These are phyloP conservation scores for Ascosphaera acerosa DNA, from an alignment of 2,329 filamentous ascomycete species.

Conservation along the genomic window DNA sequence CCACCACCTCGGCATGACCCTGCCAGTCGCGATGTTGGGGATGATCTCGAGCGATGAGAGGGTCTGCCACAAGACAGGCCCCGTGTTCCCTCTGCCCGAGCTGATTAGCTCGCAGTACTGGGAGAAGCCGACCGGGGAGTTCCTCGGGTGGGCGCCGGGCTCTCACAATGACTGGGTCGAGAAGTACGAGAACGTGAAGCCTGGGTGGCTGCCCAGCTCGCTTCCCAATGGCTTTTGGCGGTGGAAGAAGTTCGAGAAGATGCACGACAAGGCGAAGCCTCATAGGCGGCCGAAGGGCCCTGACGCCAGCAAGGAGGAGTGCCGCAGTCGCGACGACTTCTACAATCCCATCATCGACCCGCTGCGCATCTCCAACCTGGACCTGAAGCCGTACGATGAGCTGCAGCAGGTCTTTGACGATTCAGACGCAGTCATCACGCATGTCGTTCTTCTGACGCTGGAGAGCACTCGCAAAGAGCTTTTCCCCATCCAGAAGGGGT, in stretches of 20 bases:
- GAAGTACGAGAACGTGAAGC: slow-evolving; percentile 3
- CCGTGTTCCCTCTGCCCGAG: slow-evolving; percentile 8
- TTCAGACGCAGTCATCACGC: slow-evolving; percentile 9
- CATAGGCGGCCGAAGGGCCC: neutral
- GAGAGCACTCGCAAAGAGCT: slow-evolving; percentile 12
- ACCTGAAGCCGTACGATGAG: slow-evolving; percentile 9
- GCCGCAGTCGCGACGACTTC: slow-evolving; percentile 3
- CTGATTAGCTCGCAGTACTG: slow-evolving; percentile 9
- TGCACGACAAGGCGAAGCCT: neutral
- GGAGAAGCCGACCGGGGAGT: slow-evolving; percentile 9
- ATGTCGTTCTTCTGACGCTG: slow-evolving; percentile 11
- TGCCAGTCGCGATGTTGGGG: slow-evolving; percentile 9
- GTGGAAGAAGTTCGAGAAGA: slow-evolving; percentile 6
- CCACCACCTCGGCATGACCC: slow-evolving; percentile 10
- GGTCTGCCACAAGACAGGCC: slow-evolving; percentile 1
- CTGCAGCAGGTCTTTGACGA: slow-evolving; percentile 8
- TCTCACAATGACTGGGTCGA: slow-evolving; percentile 3
- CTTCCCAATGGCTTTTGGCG: slow-evolving; percentile 10
- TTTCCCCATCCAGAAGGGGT: slow-evolving; percentile 10
- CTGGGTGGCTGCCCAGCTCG: slow-evolving; percentile 8
- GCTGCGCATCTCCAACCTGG: slow-evolving; percentile 11
- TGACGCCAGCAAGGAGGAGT: slow-evolving; percentile 3
- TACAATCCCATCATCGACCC: slow-evolving; percentile 11
- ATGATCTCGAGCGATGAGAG: slow-evolving; percentile 4
- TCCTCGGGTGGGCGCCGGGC: slow-evolving; percentile 12